Percentiles rank a stretch among this genome's conserved stretches.
Conservation (phyloP, 2,329 filamentous ascomycete genomes). For the Fusarium beomiforme region DNA sequence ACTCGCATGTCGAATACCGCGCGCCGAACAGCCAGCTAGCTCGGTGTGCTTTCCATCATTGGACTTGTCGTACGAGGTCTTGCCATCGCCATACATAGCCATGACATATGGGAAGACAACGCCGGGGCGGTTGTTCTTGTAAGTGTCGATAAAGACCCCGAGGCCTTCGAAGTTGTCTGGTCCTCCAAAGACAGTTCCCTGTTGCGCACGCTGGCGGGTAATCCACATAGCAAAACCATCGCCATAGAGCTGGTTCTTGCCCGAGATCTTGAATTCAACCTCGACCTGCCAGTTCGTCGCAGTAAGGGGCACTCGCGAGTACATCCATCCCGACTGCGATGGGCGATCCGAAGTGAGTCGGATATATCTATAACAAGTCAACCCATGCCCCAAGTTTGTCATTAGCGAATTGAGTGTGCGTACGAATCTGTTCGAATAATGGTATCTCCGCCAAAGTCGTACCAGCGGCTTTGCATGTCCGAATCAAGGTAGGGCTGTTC, state of each 20-base stretch:
- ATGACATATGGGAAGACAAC: conserved; percentile 97
- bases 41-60: conserved; percentile 95
- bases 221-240: conserved; percentile 99
- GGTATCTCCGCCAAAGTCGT: conserved; percentile 97
- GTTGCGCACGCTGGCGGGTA: conserved; percentile 86
- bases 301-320: conserved; percentile 91
- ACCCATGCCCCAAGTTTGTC: conserved; percentile 22
- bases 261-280: conserved; percentile 93
- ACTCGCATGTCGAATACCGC: conserved; percentile 83
- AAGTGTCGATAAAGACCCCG: conserved; percentile 96
- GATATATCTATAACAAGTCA: conserved; percentile 74
- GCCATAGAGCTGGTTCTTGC: conserved; percentile 88
- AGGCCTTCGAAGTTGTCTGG: conserved; percentile 92
- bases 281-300: conserved; percentile 99
- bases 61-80: conserved; percentile 88
- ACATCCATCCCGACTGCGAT: conserved; percentile 92
- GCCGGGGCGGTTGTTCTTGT: conserved; percentile 98
- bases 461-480: conserved; percentile 98
- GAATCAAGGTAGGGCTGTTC: conserved; percentile 92
- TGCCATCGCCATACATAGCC: conserved; percentile 96
- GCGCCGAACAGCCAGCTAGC: conserved; percentile 92
- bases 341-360: conserved; percentile 90
- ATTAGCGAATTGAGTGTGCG: conserved; percentile 43
- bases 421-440: conserved; percentile 80
- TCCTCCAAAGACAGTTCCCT: conserved; percentile 88